Evolutionary conservation across 129 eudicot genomes (phyloP).

Genomic region (Helianthus tuberosus): DNA sequence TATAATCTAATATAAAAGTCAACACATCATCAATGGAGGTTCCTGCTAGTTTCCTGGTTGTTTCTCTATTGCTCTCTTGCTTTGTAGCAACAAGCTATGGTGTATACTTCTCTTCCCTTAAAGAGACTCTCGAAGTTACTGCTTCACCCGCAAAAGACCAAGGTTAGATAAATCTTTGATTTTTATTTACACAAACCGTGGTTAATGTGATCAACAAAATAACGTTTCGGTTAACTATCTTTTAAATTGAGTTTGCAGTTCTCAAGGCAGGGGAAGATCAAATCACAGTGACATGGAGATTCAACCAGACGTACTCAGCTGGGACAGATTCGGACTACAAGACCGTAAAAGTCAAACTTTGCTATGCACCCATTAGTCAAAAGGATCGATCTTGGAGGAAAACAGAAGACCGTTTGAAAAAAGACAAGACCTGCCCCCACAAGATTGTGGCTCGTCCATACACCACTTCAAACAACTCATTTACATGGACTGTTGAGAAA

Average conservation of each 20-base stretch:
- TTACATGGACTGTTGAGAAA: conserved; percentile 48
- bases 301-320: conserved; percentile 37
- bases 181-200: neutral
- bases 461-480: conserved; percentile 39
- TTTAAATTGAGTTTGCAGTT: conserved; percentile 31
- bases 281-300: conserved; percentile 59
- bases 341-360: conserved; percentile 63
- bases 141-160: conserved; percentile 42
- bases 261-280: conserved; percentile 45
- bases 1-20: too few species aligned
- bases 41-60: conserved; percentile 25
- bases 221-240: neutral
- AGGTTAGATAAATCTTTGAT: conserved; percentile 35
- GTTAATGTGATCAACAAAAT: neutral
- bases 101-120: conserved; percentile 50
- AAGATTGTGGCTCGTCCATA: conserved; percentile 48
- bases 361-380: conserved; percentile 70
- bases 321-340: conserved; percentile 55
- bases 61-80: conserved; percentile 36
- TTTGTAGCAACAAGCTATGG: conserved; percentile 40
- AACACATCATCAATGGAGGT: conserved; percentile 42
- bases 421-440: conserved; percentile 71
- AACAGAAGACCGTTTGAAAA: conserved; percentile 43
- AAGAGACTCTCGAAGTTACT: conserved; percentile 36
- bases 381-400: conserved; percentile 67